Conservation (phyloP, 2,329 filamentous ascomycete species). For the Stemphylium vesicarium region DNA sequence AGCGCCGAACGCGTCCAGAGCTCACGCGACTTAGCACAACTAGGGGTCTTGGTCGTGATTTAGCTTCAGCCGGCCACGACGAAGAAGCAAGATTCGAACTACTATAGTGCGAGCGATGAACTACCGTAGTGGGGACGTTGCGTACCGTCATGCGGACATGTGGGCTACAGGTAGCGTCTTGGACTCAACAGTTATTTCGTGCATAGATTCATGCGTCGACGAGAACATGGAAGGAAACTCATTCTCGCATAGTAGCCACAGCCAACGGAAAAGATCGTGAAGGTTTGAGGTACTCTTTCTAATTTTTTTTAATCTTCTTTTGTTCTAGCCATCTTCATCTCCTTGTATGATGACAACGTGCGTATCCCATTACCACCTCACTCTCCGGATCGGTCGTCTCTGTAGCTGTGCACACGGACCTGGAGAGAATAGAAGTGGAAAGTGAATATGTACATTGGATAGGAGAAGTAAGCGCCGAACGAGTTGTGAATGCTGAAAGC, state of each 20-base stretch:
- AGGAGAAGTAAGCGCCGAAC: slow-evolving; percentile 15
- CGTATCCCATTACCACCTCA: slow-evolving; percentile 27
- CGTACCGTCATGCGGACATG: not conserved
- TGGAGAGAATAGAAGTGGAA: slow-evolving; percentile 35
- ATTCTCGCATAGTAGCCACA: not conserved
- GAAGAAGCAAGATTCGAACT: too few relatives aligned
- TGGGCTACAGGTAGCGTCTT: not conserved
- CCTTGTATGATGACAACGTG: slow-evolving; percentile 38
- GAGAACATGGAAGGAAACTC: not conserved
- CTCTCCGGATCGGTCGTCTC: slow-evolving; percentile 23
- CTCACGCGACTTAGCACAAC: slow-evolving; percentile 9
- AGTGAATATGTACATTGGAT: slow-evolving; percentile 32
- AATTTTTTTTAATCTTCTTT: slow-evolving; percentile 25
- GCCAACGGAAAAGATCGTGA: not conserved
- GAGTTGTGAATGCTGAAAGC: slow-evolving; percentile 9
- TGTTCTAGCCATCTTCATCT: slow-evolving; percentile 29
- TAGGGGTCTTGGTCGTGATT: not conserved
- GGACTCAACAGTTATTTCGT: slow-evolving; percentile 4
- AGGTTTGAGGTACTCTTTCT: slow-evolving; percentile 26
- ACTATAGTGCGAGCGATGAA: too few relatives aligned
- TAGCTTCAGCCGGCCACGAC: not conserved
- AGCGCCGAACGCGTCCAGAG: slow-evolving; percentile 13
- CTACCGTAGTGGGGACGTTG: too few relatives aligned
- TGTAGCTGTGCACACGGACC: slow-evolving; percentile 28
- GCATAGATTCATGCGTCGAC: not conserved